Evolutionary conservation across 2,329 filamentous ascomycete species (phyloP), one percentile per base, ranked within the genome.

Genomic region (Colletotrichum ledebouriae): DNA sequence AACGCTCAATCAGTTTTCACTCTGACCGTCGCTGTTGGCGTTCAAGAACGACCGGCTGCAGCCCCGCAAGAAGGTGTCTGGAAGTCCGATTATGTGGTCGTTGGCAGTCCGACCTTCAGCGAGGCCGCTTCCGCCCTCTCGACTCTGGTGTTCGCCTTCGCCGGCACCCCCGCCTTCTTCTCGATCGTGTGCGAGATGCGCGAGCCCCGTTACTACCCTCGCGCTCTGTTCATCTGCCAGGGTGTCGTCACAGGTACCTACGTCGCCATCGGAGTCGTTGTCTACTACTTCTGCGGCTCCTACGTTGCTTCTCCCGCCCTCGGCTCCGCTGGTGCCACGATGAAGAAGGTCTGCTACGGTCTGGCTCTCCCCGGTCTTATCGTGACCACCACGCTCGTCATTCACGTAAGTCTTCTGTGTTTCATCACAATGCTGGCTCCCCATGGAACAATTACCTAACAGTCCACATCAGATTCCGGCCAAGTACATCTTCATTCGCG

Each of bases 81-180:
- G 75, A 25, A 62, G 1, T 74, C 75, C 10, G 74, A 77, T 70
- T 78, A 72, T 63, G 68, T 83, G 66, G 84, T 88, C 75, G 82
- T 88, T 75, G 88, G 86, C 80, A 88, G 87, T 79, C 86, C 86
- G 46, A 86, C 86, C 29, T 79, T 85, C 15, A 82, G 86, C 10
- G 80, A 83, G 63, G 80, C 85, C 3, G 85, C 78, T 13, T 70
- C 78, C 2, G 76, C 78, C 11, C 57, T 78, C 17, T 76, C 77
- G 1, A 69, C 75, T 1, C 64, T 80, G 11, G 73, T 82, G 34
- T 82, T 82, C 50, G 76, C 81, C 5, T 82, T 75, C 53, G 76
- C 78, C 7, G 80, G 79, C 20, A 78, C 78, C 0, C 75, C 79
- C 0, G 77, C 75, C 12, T 80, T 78, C 69, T 79, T 78, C 71